phyloP scores from a whole-genome alignment of 768 basidiomycete species.

The Porpolomopsis calyptriformis region DNA sequence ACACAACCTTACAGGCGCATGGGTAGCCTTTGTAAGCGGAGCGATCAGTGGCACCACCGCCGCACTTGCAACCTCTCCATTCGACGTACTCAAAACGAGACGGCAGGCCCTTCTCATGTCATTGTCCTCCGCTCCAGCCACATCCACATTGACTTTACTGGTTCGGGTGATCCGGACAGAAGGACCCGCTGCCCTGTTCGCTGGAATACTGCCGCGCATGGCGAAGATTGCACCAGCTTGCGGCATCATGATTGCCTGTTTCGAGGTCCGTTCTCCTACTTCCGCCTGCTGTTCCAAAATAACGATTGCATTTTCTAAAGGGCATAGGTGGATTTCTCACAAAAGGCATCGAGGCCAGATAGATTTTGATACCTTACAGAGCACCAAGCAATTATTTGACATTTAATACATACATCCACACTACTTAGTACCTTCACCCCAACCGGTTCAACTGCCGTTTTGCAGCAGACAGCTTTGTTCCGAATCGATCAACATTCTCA shows the following conservation, averaged over 20 bases:
- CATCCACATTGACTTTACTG: slow-evolving; percentile 54
- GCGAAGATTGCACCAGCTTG: slow-evolving; percentile 97
- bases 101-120: slow-evolving; percentile 77
- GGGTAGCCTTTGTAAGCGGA: slow-evolving; percentile 80
- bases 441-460: slow-evolving; percentile 78
- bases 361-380: slow-evolving; percentile 11
- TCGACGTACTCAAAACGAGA: slow-evolving; percentile 94
- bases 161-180: slow-evolving; percentile 66
- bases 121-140: slow-evolving; percentile 27
- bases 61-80: slow-evolving; percentile 84
- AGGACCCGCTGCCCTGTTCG: slow-evolving; percentile 67
- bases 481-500: slow-evolving; percentile 65
- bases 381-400: slow-evolving; percentile 6
- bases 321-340: slow-evolving; percentile 48
- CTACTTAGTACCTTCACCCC: slow-evolving; percentile 30
- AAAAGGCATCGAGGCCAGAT: slow-evolving; percentile 21
- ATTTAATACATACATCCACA: background rate
- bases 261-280: slow-evolving; percentile 52
- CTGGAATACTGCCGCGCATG: slow-evolving; percentile 78
- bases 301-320: slow-evolving; percentile 23
- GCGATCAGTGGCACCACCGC: slow-evolving; percentile 81
- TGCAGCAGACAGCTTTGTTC: slow-evolving; percentile 65
- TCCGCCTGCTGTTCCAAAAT: background rate
- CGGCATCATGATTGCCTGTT: slow-evolving; percentile 96
- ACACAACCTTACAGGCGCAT: slow-evolving; percentile 45